Percentiles rank a stretch among this genome's conserved stretches.
Conservation (phyloP, 306 rosid species). For the Lagenaria siceraria region DNA sequence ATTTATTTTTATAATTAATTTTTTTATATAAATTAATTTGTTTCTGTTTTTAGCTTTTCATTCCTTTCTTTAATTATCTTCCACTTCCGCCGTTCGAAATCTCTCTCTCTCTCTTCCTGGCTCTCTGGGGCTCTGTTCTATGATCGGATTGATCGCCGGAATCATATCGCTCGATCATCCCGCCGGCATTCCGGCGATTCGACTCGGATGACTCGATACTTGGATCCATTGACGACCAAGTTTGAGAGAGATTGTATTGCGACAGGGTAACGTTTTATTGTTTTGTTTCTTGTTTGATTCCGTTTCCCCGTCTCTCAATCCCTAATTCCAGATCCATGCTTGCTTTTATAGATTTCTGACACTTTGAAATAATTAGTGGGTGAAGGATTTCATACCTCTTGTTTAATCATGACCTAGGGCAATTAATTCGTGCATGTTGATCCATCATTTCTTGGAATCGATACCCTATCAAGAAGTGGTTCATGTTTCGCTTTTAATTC, state of each 20-base stretch:
- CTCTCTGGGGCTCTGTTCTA: slow-evolving; percentile 11
- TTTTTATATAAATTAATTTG: neutral
- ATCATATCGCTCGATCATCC: slow-evolving; percentile 25
- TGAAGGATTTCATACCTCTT: slow-evolving; percentile 9
- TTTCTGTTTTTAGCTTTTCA: slow-evolving; percentile 3
- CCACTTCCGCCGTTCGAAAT: slow-evolving; percentile 8
- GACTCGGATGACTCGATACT: slow-evolving; percentile 28
- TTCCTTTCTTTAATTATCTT: slow-evolving; percentile 23
- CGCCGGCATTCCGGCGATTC: slow-evolving; percentile 40
- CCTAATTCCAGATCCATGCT: slow-evolving; percentile 34
- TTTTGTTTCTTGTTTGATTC: neutral
- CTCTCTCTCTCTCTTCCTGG: slow-evolving; percentile 21
- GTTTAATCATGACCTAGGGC: slow-evolving; percentile 19
- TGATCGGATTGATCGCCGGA: slow-evolving; percentile 44
- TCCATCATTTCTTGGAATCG: slow-evolving; percentile 6
- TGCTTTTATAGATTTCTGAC: slow-evolving; percentile 12
- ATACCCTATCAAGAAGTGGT: slow-evolving; percentile 12
- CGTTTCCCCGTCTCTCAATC: neutral
- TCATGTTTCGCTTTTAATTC: slow-evolving; percentile 15
- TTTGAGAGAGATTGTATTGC: neutral
- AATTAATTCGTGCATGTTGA: slow-evolving; percentile 17
- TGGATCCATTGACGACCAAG: slow-evolving; percentile 24
- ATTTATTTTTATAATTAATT: slow-evolving; percentile 6
- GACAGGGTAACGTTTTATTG: slow-evolving; percentile 13
- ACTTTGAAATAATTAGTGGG: slow-evolving; percentile 11